Percentiles rank a stretch among this genome's conserved stretches.
phyloP scores from a whole-genome alignment of 164 flowering plant genomes.

The Buxus sempervirens region DNA sequence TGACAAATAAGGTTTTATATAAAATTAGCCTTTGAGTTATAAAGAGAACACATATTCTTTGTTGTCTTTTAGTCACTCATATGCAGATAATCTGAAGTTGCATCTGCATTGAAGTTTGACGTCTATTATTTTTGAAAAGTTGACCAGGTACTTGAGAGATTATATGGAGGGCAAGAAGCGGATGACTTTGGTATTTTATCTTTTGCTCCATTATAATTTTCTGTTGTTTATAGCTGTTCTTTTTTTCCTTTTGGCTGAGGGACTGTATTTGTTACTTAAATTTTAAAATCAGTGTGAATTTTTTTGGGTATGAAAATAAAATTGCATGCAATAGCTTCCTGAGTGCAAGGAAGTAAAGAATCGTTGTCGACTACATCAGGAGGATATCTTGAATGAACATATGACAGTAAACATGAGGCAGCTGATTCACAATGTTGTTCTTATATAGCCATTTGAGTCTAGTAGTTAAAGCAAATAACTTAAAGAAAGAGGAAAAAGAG shows the following conservation, averaged over 20 bases:
- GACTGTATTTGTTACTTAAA: background rate
- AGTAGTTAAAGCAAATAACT: no score
- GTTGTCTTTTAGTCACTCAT: background rate
- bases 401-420: no score
- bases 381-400: no score
- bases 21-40: background rate
- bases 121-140: conserved; percentile 31
- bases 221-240: background rate
- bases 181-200: conserved; percentile 70
- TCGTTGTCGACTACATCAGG: no score
- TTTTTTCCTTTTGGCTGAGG: background rate
- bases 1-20: background rate
- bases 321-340: background rate
- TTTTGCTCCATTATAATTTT: background rate
- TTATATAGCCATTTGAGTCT: no score
- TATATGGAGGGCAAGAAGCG: conserved; percentile 87
- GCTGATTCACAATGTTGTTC: no score
- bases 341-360: no score
- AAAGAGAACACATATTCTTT: background rate
- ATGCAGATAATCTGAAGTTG: background rate
- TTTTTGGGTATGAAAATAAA: background rate
- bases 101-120: background rate
- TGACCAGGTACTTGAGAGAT: conserved; percentile 80
- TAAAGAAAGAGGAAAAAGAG: no score
- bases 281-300: background rate